These are phyloP conservation scores for Coniochaeta ligniaria DNA, from an alignment of 2,329 filamentous ascomycete species.

Conservation along the genomic window DNA sequence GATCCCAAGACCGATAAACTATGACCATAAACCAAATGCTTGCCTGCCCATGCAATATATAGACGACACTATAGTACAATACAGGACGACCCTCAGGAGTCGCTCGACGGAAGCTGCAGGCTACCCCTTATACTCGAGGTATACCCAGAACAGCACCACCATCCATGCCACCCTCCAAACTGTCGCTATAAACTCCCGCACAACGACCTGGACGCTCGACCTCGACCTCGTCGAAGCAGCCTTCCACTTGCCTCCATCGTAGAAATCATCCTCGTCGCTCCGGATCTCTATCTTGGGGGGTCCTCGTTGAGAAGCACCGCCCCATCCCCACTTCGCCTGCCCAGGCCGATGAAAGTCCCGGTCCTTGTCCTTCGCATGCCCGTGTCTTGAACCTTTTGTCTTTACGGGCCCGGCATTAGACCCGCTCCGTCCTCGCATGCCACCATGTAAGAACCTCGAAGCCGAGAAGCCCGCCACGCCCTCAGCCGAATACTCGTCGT, in stretches of 20 bases:
- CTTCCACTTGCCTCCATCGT: constrained; percentile 33
- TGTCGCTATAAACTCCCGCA: constrained; percentile 54
- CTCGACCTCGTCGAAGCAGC: constrained; percentile 16
- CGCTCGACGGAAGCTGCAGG: background rate
- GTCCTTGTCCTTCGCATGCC: background rate
- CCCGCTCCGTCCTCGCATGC: constrained; percentile 16
- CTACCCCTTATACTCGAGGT: constrained; percentile 57
- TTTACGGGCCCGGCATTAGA: constrained; percentile 13
- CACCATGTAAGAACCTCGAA: constrained; percentile 20
- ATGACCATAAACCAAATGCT: background rate
- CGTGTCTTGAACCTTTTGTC: constrained; percentile 12
- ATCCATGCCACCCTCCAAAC: constrained; percentile 57
- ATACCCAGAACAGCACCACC: constrained; percentile 57
- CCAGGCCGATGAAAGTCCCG: constrained; percentile 14
- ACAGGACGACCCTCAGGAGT: background rate
- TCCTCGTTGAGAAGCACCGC: constrained; percentile 23
- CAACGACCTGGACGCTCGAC: constrained; percentile 38
- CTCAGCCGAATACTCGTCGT: constrained; percentile 23
- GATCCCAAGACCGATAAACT: background rate
- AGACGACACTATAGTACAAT: background rate
- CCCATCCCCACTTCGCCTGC: constrained; percentile 36
- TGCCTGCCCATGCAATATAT: constrained; percentile 1
- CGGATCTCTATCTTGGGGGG: constrained; percentile 44
- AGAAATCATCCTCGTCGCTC: constrained; percentile 33
- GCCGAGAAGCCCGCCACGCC: constrained; percentile 24